Evolutionary conservation across 306 rosid species (phyloP), one percentile per base, ranked within the genome.

Genomic region (Morella rubra): DNA sequence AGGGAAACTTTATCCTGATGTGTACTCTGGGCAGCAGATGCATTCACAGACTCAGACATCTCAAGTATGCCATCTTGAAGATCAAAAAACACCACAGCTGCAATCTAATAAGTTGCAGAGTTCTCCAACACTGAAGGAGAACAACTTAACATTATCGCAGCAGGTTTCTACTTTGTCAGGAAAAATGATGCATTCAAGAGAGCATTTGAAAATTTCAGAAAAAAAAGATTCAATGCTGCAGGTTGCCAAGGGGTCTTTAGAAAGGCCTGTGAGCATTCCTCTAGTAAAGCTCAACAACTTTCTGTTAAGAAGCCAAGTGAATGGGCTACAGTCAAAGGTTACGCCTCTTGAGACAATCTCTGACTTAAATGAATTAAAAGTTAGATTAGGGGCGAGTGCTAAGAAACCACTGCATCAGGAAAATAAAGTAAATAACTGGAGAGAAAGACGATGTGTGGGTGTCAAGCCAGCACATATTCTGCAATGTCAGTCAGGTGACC

Each of bases 1-100:
- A 59, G 71, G 73, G 72, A 71, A 37, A 67, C n/a, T 45, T 47
- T 74, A 72, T 74, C 51, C 76, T 37, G 79, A 80, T 12, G 52
- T 65, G 67, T 20, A 64, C 20, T 73, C 72, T 44, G 44, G 22
- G 50, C 71, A 73, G n/a, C 81, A 65, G 44, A 19, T 19, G 22
- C 55, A 77, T 46, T 69, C 81, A 18, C 69, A 75, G 16, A 49
- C 79, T 58, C 42, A 60, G 42, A 55, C 32, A 15, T 50, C 81
- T 60, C 58, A 45, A 51, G 45, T 8, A 40, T 58, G 51, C 42
- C 47, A 19, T n/a, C 16, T 51, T 76, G 81, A 65, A 40, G 49
- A 41, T 41, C 71, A 12, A 50, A 27, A 45, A 41, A 32, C 15
- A 49, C 75, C 62, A 24, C 20, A 47, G 14, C 49, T 24, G 11